These are phyloP conservation scores for Phytopythium montanum DNA, from an alignment of 352 stramenopile genomes.

Conservation along the genomic window DNA sequence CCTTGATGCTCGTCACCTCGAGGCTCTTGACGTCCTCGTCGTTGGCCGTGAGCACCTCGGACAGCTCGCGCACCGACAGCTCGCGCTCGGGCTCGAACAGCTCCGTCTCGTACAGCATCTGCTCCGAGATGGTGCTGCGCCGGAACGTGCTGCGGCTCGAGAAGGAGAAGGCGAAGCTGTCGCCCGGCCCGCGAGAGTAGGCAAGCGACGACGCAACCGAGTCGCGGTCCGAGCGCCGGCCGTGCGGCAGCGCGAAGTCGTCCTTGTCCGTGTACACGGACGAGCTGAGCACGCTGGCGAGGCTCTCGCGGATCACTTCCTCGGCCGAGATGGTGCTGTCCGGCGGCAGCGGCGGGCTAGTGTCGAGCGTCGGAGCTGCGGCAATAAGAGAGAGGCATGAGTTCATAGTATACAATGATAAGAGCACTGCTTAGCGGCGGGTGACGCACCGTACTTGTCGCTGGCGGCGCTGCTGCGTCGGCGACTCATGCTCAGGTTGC, in stretches of 20 bases:
- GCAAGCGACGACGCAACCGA: constrained; percentile 33
- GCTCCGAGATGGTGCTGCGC: constrained; percentile 76
- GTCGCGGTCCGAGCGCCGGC: constrained; percentile 23
- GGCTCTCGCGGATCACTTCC: constrained; percentile 84
- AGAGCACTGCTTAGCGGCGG: constrained; percentile 1
- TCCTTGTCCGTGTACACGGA: constrained; percentile 71
- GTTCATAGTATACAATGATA: neutral
- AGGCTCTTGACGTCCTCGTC: constrained; percentile 63
- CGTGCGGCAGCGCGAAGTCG: constrained; percentile 44
- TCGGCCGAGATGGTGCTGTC: constrained; percentile 84
- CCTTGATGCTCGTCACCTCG: constrained; percentile 82
- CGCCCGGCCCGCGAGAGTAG: constrained; percentile 11
- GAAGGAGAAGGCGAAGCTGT: constrained; percentile 65
- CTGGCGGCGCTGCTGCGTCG: constrained; percentile 27
- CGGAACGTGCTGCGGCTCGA: constrained; percentile 78
- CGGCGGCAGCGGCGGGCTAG: constrained; percentile 63
- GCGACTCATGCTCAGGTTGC: constrained; percentile 7
- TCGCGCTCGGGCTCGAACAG: constrained; percentile 79
- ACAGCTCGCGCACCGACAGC: constrained; percentile 67
- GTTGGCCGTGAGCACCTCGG: constrained; percentile 63
- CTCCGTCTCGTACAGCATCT: constrained; percentile 83
- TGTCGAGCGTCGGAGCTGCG: constrained; percentile 41
- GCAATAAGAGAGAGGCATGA: neutral
- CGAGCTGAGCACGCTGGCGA: constrained; percentile 72
- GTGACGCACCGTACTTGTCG: constrained; percentile 37